Conservation (phyloP, 192 early-diverging fungal genomes). For the Coemansia javaensis region DNA sequence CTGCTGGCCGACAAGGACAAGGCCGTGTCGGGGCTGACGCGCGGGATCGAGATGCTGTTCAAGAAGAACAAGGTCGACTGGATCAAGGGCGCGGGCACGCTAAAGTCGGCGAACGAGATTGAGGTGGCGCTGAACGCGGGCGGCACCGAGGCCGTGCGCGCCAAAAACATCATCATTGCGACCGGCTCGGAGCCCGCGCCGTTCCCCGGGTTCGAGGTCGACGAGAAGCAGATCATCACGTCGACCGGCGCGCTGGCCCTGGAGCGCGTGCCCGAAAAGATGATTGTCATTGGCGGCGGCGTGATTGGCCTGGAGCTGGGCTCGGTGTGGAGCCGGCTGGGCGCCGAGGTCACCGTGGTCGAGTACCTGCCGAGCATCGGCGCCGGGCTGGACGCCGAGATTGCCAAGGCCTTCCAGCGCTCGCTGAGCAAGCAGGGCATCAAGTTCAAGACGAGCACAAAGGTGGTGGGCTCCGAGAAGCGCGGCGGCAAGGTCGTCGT, state of each 20-base stretch:
- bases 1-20: conserved; percentile 92
- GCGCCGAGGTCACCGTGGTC: conserved; percentile 91
- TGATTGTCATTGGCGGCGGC: conserved; percentile 98
- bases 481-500: conserved; percentile 83
- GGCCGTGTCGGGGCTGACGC: conserved; percentile 81
- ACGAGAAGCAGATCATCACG: conserved; percentile 93
- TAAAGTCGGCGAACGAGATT: conserved; percentile 74
- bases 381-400: conserved; percentile 94
- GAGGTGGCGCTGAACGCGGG: conserved; percentile 79
- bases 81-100: conserved; percentile 85
- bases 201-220: conserved; percentile 91
- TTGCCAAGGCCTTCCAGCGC: conserved; percentile 91
- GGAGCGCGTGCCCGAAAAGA: conserved; percentile 91
- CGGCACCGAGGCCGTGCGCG: conserved; percentile 61
- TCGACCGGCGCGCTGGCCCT: conserved; percentile 97
- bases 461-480: conserved; percentile 85
- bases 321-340: conserved; percentile 95
- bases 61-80: conserved; percentile 99
- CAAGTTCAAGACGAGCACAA: conserved; percentile 97
- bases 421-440: conserved; percentile 91
- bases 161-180: conserved; percentile 98
- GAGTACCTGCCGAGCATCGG: conserved; percentile 91
- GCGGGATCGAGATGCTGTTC: conserved; percentile 90
- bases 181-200: conserved; percentile 93
- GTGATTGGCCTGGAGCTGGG: conserved; percentile 99